Base-by-base conservation (phyloP, 805 yeast species). In the Myxozyma lipomycoides region DNA sequence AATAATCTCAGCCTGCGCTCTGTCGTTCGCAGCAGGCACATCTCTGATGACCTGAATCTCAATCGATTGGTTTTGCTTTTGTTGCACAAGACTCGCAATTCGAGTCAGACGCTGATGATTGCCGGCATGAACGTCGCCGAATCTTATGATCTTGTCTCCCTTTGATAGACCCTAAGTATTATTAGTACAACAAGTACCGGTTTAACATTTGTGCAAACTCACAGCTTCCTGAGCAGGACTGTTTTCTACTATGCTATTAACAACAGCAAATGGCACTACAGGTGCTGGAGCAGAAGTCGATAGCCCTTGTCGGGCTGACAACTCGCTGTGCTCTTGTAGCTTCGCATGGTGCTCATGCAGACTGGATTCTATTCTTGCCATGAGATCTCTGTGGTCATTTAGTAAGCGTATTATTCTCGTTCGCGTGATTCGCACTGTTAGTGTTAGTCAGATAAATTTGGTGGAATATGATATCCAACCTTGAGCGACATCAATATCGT, bases 401-500 rank as follows among this genome's bases (percentile, higher is more conserved):
- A 83, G 73, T 36, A 84, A 70, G 46, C 84, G 72, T 32, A 84
- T 79, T 28, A 90, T 79, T 61, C 76, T 77, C 7, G 81, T 76
- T 51, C 96, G 70, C 0, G 82, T 63, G 7, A 77, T 65, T 46
- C 95, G 70, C 10, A 88, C 73, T 55, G 40, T 39, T 21, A 18
- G 21, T 7, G 30, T 25, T 24, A 9, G 39, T n/a, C n/a, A n/a
- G n/a, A n/a, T n/a, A 4, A 22, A 10, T 7, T 10, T 23, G 12
- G 6, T 15, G 30, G n/a, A n/a, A n/a, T n/a, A n/a, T n/a, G n/a
- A n/a, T n/a, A n/a, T n/a, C 60, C 15, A 43, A 64, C 65, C 60
- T 45, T 76, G 77, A 1, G 88, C 79, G 3, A 91, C 84, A 61
- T 91, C 95, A 24, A 91, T 75, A 62, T 91, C 97, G 17, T 73